phyloP scores from a whole-genome alignment of 1,284 basidiomycete species.

The Amylostereum areolatum region DNA sequence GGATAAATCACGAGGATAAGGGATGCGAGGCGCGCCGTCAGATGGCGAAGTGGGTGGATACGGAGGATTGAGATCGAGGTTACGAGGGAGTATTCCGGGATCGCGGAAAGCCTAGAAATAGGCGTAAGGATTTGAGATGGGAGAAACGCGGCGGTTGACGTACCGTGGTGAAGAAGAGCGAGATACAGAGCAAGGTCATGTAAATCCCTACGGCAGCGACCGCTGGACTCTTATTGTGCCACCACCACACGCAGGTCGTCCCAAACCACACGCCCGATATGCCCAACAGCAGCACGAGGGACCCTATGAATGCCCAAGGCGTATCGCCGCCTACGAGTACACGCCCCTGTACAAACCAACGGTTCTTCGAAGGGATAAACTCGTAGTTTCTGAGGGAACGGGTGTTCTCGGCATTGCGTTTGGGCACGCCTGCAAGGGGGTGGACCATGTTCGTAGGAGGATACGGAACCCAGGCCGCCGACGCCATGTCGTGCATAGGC shows the following conservation, averaged over 20 bases:
- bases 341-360: slow-evolving; percentile 68
- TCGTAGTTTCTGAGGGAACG: slow-evolving; percentile 49
- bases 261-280: slow-evolving; percentile 79
- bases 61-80: slow-evolving; percentile 81
- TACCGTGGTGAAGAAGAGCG: slow-evolving; percentile 73
- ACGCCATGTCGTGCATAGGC: slow-evolving; percentile 6
- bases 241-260: slow-evolving; percentile 84
- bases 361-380: slow-evolving; percentile 63
- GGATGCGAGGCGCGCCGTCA: slow-evolving; percentile 53
- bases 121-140: not conserved
- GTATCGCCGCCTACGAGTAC: slow-evolving; percentile 82
- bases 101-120: slow-evolving; percentile 65
- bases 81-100: slow-evolving; percentile 84
- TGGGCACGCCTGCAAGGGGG: slow-evolving; percentile 39
- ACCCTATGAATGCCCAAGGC: slow-evolving; percentile 69
- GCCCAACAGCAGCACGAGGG: slow-evolving; percentile 55
- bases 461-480: slow-evolving; percentile 7
- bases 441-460: slow-evolving; percentile 7
- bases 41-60: slow-evolving; percentile 54
- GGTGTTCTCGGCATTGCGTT: slow-evolving; percentile 33
- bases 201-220: slow-evolving; percentile 74
- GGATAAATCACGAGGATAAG: slow-evolving; percentile 76
- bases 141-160: slow-evolving; percentile 20
- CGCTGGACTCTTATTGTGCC: slow-evolving; percentile 70
- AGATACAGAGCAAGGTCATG: slow-evolving; percentile 68